Percentiles rank a stretch among this genome's conserved stretches.
phyloP scores from a whole-genome alignment of 2,329 filamentous ascomycete species.

The Aspergillus pseudotamarii region DNA sequence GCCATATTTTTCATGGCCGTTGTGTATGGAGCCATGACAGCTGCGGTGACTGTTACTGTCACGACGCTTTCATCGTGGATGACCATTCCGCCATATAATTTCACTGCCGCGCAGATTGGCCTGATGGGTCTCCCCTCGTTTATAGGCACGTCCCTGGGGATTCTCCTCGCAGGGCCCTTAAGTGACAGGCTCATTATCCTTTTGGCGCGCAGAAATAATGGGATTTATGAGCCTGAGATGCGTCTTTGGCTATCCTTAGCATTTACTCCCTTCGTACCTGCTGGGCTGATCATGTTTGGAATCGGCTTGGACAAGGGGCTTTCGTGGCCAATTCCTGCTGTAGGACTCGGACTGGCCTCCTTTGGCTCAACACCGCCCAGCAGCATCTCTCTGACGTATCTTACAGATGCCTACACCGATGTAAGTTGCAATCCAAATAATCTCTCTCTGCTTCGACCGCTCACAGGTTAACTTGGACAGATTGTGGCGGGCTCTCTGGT shows the following conservation, averaged over 20 bases:
- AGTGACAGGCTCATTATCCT: constrained; percentile 42
- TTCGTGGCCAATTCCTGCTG: constrained; percentile 20
- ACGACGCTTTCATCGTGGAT: constrained; percentile 41
- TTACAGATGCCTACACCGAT: constrained; percentile 34
- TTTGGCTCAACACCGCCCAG: constrained; percentile 26
- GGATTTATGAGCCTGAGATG: constrained; percentile 51
- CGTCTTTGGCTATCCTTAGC: constrained; percentile 38
- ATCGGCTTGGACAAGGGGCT: background rate
- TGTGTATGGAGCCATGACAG: constrained; percentile 42
- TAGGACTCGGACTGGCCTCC: constrained; percentile 11
- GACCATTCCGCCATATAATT: constrained; percentile 44
- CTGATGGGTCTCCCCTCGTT: constrained; percentile 45
- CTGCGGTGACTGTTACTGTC: constrained; percentile 41
- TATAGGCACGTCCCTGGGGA: constrained; percentile 41
- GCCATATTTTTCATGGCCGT: constrained; percentile 44
- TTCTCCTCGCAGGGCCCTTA: constrained; percentile 36
- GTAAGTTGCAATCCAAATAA: constrained; percentile 19
- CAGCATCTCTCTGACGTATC: constrained; percentile 31
- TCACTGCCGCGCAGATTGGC: constrained; percentile 39
- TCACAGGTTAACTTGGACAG: constrained; percentile 22
- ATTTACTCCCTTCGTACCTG: constrained; percentile 7
- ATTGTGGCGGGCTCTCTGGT: constrained; percentile 54
- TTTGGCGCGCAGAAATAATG: constrained; percentile 40
- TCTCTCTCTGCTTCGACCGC: background rate
- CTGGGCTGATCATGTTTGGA: background rate